Evolutionary conservation across 352 stramenopile species (phyloP).

Genomic region (Peronospora farinosa): DNA sequence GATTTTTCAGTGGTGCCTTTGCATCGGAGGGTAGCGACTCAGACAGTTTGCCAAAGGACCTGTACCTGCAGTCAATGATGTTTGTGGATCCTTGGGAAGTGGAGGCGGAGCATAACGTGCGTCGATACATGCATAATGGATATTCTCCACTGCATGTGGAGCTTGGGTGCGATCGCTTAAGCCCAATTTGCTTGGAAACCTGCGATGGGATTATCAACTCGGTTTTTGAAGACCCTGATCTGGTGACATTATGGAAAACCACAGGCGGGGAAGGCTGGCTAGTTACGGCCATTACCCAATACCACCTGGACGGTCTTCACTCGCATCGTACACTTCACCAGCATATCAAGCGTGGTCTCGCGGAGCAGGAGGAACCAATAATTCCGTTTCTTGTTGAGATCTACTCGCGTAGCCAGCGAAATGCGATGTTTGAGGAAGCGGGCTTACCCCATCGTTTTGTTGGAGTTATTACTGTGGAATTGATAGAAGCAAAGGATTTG

Average conservation of each 20-base stretch:
- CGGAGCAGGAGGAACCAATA: slow-evolving; percentile 32
- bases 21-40: slow-evolving; percentile 12
- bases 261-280: slow-evolving; percentile 71
- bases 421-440: slow-evolving; percentile 72
- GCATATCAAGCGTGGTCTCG: slow-evolving; percentile 33
- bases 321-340: slow-evolving; percentile 40
- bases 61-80: slow-evolving; percentile 60
- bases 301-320: slow-evolving; percentile 63
- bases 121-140: slow-evolving; percentile 54
- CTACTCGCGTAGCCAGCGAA: slow-evolving; percentile 66
- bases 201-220: slow-evolving; percentile 56
- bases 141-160: slow-evolving; percentile 49
- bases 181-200: slow-evolving; percentile 53
- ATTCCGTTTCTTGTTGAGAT: slow-evolving; percentile 59
- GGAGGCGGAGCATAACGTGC: slow-evolving; percentile 56
- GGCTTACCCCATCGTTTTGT: slow-evolving; percentile 72
- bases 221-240: slow-evolving; percentile 54
- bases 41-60: slow-evolving; percentile 15
- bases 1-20: slow-evolving; percentile 10
- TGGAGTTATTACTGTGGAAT: slow-evolving; percentile 54
- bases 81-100: slow-evolving; percentile 82
- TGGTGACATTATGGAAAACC: slow-evolving; percentile 67
- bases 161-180: slow-evolving; percentile 69
- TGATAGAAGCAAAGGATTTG: slow-evolving; percentile 67
- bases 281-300: slow-evolving; percentile 77